Evolutionary conservation across 345 rosid species (phyloP).

Genomic region (Hibiscus mutabilis): DNA sequence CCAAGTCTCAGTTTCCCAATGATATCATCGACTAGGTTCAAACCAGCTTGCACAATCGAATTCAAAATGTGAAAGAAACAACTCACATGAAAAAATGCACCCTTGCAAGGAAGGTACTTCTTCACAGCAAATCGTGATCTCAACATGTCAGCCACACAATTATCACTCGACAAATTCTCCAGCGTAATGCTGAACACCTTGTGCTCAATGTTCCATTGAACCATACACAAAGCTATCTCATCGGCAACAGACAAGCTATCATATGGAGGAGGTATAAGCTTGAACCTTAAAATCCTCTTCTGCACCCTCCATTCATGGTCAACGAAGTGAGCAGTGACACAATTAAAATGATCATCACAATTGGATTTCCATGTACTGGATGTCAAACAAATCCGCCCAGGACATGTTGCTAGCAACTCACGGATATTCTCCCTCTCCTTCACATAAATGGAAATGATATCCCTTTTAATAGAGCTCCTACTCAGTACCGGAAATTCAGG

Average conservation of each 20-base stretch:
- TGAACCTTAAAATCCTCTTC: conserved; percentile 21
- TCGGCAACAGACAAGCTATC: conserved; percentile 18
- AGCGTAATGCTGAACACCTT: conserved; percentile 21
- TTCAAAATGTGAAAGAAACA: conserved; percentile 21
- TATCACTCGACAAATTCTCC: conserved; percentile 14
- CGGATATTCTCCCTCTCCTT: conserved; percentile 18
- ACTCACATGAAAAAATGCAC: conserved; percentile 9
- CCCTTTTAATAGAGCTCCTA: conserved; percentile 14
- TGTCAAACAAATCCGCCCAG: conserved; percentile 27
- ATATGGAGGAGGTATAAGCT: conserved; percentile 22
- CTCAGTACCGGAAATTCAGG: conserved; percentile 18
- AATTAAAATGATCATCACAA: conserved; percentile 16
- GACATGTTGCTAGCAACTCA: conserved; percentile 24
- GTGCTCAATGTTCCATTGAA: conserved; percentile 25
- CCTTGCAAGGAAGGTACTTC: conserved; percentile 19
- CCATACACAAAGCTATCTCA: conserved; percentile 23
- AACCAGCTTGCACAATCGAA: conserved; percentile 19
- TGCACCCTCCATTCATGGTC: conserved; percentile 30
- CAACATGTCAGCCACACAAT: conserved; percentile 18
- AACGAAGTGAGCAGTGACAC: conserved; percentile 20
- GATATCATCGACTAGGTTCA: conserved; percentile 13
- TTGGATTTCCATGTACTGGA: conserved; percentile 20
- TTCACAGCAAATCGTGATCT: conserved; percentile 15
- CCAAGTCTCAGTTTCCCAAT: conserved; percentile 16
- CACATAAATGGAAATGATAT: conserved; percentile 17